Conservation (phyloP, 2,329 filamentous ascomycete genomes). For the Paracorniculantispora psalliotae region DNA sequence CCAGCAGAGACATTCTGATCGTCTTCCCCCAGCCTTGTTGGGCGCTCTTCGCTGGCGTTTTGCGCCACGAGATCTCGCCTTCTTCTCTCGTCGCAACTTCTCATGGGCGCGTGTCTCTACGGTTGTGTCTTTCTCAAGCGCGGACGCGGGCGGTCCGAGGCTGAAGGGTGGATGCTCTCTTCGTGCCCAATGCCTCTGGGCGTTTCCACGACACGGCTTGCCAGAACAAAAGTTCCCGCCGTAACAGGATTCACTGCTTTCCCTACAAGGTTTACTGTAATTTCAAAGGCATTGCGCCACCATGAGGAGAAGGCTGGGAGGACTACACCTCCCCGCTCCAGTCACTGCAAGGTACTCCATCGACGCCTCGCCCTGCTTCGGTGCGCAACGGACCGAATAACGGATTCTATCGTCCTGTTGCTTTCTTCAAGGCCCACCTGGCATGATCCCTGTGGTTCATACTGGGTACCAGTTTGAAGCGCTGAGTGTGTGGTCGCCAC, state of each 20-base stretch:
- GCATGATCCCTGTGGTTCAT: neutral
- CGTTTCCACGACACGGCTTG: neutral
- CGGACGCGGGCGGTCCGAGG: neutral
- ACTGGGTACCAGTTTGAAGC: neutral
- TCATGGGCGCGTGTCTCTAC: neutral
- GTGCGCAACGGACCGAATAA: neutral
- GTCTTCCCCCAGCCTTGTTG: neutral
- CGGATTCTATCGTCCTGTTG: neutral
- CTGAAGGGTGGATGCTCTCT: neutral
- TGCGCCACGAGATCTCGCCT: neutral
- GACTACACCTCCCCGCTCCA: neutral
- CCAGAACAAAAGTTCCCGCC: neutral
- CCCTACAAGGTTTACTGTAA: neutral
- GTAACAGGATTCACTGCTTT: neutral
- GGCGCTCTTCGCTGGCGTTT: neutral
- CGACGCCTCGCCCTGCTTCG: neutral
- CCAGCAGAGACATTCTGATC: slow-evolving; percentile 1
- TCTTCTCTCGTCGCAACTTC: neutral
- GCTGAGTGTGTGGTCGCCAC: too few species aligned
- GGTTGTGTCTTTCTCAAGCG: neutral
- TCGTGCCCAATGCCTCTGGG: neutral
- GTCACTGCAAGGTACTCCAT: neutral
- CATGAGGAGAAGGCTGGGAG: neutral
- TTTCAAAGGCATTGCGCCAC: neutral
- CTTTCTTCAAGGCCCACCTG: neutral